Evolutionary conservation across 2,329 filamentous ascomycete species (phyloP).

Genomic region (Aspergillus piperis): DNA sequence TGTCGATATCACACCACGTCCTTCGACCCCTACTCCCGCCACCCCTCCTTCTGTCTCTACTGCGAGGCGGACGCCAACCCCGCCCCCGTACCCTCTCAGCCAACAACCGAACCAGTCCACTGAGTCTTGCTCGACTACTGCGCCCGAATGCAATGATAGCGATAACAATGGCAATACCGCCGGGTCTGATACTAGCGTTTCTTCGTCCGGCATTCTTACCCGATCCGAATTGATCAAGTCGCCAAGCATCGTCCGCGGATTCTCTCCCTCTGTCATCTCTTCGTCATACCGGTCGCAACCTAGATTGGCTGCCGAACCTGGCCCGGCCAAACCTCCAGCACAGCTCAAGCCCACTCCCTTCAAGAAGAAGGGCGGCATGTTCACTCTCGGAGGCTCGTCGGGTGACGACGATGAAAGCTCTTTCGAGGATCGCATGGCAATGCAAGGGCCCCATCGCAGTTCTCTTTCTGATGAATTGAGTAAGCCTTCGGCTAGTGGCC

Average conservation of each 20-base stretch:
- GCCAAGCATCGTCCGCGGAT: conserved; percentile 79
- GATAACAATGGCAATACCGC: conserved; percentile 46
- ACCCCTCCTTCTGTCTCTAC: conserved; percentile 35
- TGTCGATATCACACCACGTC: conserved; percentile 47
- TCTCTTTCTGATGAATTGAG: conserved; percentile 57
- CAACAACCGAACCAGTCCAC: conserved; percentile 48
- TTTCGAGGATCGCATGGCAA: conserved; percentile 62
- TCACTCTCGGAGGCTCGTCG: conserved; percentile 77
- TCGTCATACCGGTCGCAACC: conserved; percentile 66
- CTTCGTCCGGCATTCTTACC: conserved; percentile 50
- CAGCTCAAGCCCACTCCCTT: conserved; percentile 56
- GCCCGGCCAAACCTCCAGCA: conserved; percentile 61
- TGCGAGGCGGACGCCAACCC: conserved; percentile 36
- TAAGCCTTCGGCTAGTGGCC: conserved; percentile 37
- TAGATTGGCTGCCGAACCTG: conserved; percentile 53
- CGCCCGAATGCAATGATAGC: conserved; percentile 47
- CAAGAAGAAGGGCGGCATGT: conserved; percentile 69
- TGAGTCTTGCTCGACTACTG: conserved; percentile 63
- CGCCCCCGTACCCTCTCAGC: conserved; percentile 30
- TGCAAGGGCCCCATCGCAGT: conserved; percentile 53
- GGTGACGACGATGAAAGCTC: conserved; percentile 82
- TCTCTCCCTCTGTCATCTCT: conserved; percentile 73
- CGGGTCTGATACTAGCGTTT: conserved; percentile 64
- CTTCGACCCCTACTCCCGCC: conserved; percentile 42
- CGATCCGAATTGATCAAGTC: conserved; percentile 55